These are phyloP conservation scores for Phyllosticta ampelicida DNA, from an alignment of 2,329 filamentous ascomycete species.

Conservation along the genomic window DNA sequence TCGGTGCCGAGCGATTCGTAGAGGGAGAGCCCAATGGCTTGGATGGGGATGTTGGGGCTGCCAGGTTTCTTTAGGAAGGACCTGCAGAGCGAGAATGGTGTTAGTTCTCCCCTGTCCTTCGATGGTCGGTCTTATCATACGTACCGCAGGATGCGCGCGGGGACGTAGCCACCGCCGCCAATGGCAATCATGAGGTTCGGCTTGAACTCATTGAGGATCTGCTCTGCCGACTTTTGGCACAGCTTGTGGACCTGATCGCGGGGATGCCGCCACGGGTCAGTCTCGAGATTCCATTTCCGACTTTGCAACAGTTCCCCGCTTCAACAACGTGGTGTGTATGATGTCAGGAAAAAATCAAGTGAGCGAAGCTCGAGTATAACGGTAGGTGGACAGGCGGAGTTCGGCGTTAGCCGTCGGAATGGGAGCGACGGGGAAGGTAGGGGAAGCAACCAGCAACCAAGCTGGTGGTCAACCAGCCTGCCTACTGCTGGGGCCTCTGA, in stretches of 20 bases:
- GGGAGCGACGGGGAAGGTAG: neutral
- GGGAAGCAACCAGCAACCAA: neutral
- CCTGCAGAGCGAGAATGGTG: conserved; percentile 14
- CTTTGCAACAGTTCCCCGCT: neutral
- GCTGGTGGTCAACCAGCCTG: neutral
- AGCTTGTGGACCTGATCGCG: conserved; percentile 85
- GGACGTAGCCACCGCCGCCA: conserved; percentile 93
- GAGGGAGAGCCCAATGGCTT: conserved; percentile 94
- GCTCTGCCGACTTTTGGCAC: conserved; percentile 73
- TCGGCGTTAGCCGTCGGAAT: neutral
- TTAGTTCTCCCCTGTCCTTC: neutral
- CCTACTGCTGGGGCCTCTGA: neutral
- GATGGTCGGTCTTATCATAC: conserved; percentile 2
- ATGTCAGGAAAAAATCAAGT: neutral
- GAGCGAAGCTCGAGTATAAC: neutral
- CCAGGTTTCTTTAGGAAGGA: conserved; percentile 91
- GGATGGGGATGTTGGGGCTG: conserved; percentile 91
- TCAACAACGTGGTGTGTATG: neutral
- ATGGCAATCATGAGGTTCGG: conserved; percentile 98
- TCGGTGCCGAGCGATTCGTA: conserved; percentile 72
- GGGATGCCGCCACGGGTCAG: neutral
- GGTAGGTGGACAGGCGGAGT: neutral
- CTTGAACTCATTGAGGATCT: conserved; percentile 74
- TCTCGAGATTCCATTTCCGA: neutral
- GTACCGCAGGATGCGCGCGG: conserved; percentile 82